Evolutionary conservation across 2,329 filamentous ascomycete species (phyloP), one percentile per base, ranked within the genome.

Genomic region (Sporothrix dimorphospora): DNA sequence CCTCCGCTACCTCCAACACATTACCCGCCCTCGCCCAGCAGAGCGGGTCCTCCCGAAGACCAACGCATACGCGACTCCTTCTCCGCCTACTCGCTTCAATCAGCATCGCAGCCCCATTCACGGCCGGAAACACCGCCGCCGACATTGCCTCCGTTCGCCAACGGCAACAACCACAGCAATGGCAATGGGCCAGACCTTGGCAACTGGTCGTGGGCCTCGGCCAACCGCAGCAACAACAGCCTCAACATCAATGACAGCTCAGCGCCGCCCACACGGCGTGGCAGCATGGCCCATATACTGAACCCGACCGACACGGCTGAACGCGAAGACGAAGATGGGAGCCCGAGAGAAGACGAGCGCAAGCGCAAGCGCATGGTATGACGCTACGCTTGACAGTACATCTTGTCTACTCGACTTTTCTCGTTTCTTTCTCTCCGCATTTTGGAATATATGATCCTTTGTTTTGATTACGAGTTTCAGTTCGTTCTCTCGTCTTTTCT

Each of bases 211-310:
- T 89, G 87, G 87, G 83, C 82, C 71, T 83, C 84, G 45, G 85
- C 85, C 6, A 83, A 81, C 74, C 82, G 85, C 12, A 75, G 74
- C 70, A 73, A 57, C 57, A 86, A 85, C 68, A 85, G 83, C 24
- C 80, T 88, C 9, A 79, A 82, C 4, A 77, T 88, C 61, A 86
- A 84, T 73, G 87, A 89, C 75, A 84, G 85, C 72, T 89, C 87
- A 1, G 86, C 82, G 0, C 87, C 87, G 1, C 85, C 86, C 0
- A 89, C 87, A 0, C 81, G 87, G 61, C 80, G 87, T 67, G 87
- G 87, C 30, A 89, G 87, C 79, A 89, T 89, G 87, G 87, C 87
- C 0, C 87, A 89, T 73, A 89, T 89, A 21, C 81, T 89, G n/a
- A 89, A 89, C 76, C 87, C 87, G 0, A 87, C 86, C 30, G 86